Percentiles rank a stretch among this genome's conserved stretches.
Evolutionary conservation across 2,329 filamentous ascomycete genomes (phyloP).

Genomic region (Neofusicoccum kwambonambiense): DNA sequence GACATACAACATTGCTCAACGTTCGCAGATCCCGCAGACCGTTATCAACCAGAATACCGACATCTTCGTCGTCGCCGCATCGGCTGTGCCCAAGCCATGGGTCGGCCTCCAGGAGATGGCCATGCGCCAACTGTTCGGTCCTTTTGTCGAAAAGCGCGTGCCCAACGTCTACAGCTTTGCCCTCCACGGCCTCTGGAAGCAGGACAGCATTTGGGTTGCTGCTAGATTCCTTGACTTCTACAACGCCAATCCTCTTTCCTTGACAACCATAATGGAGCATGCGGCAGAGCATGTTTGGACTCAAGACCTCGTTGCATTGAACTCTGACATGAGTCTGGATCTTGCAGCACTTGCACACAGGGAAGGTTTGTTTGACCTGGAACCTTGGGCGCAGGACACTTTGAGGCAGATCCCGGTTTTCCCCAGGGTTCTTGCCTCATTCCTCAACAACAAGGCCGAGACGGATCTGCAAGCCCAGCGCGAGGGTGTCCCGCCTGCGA

Average conservation of each 20-base stretch:
- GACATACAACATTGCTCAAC: conserved; percentile 56
- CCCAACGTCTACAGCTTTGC: conserved; percentile 77
- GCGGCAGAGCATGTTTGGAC: conserved; percentile 81
- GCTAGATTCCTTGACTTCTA: conserved; percentile 76
- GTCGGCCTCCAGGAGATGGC: conserved; percentile 72
- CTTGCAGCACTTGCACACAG: conserved; percentile 83
- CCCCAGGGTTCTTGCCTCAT: conserved; percentile 70
- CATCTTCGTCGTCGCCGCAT: conserved; percentile 75
- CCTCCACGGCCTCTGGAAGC: conserved; percentile 85
- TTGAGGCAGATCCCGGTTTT: conserved; percentile 66
- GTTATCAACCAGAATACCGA: conserved; percentile 71
- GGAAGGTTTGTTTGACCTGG: conserved; percentile 73
- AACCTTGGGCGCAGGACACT: conserved; percentile 75
- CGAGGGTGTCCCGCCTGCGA: conserved; percentile 64
- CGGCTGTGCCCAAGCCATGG: conserved; percentile 76
- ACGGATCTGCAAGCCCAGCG: conserved; percentile 76
- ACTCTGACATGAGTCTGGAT: conserved; percentile 83
- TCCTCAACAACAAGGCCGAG: conserved; percentile 79
- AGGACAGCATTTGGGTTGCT: conserved; percentile 84
- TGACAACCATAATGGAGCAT: conserved; percentile 73
- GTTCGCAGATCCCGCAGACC: conserved; percentile 58
- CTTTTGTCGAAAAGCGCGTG: conserved; percentile 77
- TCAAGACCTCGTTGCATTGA: conserved; percentile 72
- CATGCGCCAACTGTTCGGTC: conserved; percentile 73
- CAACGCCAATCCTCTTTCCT: conserved; percentile 64